These are phyloP conservation scores for Lentinula sp. DNA, from an alignment of 768 basidiomycete genomes.

Conservation along the genomic window DNA sequence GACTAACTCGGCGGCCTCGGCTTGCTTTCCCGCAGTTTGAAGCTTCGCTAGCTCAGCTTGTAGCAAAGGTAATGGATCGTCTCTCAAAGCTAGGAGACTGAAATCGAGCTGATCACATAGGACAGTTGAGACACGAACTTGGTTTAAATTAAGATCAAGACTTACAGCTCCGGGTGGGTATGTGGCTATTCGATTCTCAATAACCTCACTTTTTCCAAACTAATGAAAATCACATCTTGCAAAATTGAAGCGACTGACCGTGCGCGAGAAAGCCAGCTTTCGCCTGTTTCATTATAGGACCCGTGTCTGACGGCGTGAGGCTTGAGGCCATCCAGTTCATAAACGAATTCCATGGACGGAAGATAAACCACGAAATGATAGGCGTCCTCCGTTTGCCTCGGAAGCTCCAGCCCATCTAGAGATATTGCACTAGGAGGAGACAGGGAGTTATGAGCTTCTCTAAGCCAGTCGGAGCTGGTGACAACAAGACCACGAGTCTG, in stretches of 20 bases:
- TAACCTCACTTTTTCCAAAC: conserved; percentile 52
- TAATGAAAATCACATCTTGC: neutral
- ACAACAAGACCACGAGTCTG: conserved; percentile 78
- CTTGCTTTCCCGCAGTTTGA: conserved; percentile 34
- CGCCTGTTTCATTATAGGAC: conserved; percentile 54
- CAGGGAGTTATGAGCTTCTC: conserved; percentile 87
- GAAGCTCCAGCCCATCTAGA: conserved; percentile 73
- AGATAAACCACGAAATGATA: conserved; percentile 97
- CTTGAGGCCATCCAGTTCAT: conserved; percentile 93
- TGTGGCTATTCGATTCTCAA: conserved; percentile 83
- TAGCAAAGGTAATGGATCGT: conserved; percentile 71
- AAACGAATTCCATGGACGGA: conserved; percentile 75
- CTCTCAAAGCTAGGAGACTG: conserved; percentile 82
- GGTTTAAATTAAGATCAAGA: conserved; percentile 13
- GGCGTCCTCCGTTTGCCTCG: conserved; percentile 69
- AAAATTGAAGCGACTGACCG: conserved; percentile 39
- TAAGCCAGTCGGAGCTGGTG: conserved; percentile 74
- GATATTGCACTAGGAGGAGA: conserved; percentile 88
- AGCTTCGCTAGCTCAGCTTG: conserved; percentile 48
- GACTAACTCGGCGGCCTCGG: conserved; percentile 46
- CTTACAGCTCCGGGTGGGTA: conserved; percentile 86
- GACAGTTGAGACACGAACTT: neutral
- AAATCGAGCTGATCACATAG: conserved; percentile 67
- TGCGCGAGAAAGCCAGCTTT: conserved; percentile 82
- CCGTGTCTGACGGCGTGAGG: conserved; percentile 76